Percentiles rank a stretch among this genome's conserved stretches.
phyloP scores from a whole-genome alignment of 2,329 filamentous ascomycete species.

The Furcasterigmium sp. region DNA sequence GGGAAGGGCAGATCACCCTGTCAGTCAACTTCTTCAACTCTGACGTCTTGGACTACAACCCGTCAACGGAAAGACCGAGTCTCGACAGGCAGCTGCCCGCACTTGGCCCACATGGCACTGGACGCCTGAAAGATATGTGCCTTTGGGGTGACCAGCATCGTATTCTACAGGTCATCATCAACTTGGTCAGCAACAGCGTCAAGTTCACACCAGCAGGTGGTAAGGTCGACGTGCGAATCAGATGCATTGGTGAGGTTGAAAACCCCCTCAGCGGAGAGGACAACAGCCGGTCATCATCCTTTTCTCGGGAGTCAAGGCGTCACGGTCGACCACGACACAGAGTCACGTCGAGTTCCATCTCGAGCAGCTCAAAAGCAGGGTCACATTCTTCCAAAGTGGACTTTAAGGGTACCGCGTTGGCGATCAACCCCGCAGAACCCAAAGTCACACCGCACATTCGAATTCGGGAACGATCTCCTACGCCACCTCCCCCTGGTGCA shows the following conservation, averaged over 20 bases:
- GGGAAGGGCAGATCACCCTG: constrained; percentile 71
- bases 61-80: constrained; percentile 18
- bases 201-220: constrained; percentile 83
- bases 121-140: constrained; percentile 75
- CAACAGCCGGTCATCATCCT: constrained; percentile 47
- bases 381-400: constrained; percentile 15
- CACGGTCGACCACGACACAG: constrained; percentile 36
- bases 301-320: constrained; percentile 41
- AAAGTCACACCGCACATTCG: constrained; percentile 42
- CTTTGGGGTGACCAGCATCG: constrained; percentile 91
- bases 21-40: constrained; percentile 64
- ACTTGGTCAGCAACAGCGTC: constrained; percentile 83
- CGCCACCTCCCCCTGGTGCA: constrained; percentile 55
- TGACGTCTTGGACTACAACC: constrained; percentile 17
- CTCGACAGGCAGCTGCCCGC: constrained; percentile 41
- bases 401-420: constrained; percentile 45
- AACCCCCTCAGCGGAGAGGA: constrained; percentile 22
- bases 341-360: constrained; percentile 44
- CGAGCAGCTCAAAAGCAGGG: constrained; percentile 39
- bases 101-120: constrained; percentile 59
- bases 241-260: constrained; percentile 61
- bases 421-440: constrained; percentile 59
- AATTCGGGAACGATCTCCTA: constrained; percentile 50
- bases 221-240: constrained; percentile 69
- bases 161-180: constrained; percentile 89